Conservation (phyloP, 108 stramenopile species). For the Cyclostephanos invisitatus region DNA sequence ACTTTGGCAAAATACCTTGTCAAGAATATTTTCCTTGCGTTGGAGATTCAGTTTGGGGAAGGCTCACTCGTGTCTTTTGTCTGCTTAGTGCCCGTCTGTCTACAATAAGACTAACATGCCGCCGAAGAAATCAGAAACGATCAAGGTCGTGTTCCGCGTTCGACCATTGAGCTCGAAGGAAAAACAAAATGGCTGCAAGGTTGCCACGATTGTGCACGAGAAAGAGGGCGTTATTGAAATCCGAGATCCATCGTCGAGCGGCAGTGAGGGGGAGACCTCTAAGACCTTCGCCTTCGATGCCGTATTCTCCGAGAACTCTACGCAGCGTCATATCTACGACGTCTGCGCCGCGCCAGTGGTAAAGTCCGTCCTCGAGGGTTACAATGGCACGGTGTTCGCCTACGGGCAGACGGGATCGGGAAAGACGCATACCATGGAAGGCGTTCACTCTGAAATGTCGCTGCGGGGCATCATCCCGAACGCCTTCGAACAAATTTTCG, state of each 20-base stretch:
- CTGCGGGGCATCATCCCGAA: conserved; percentile 94
- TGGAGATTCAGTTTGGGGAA: no score
- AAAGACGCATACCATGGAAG: conserved; percentile 96
- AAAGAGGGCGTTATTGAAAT: conserved; percentile 60
- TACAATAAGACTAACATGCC: no score
- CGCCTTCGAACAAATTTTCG: conserved; percentile 91
- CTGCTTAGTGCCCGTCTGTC: no score
- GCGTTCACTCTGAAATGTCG: conserved; percentile 70
- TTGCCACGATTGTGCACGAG: conserved; percentile 68
- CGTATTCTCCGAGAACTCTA: conserved; percentile 79
- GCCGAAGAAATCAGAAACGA: conserved; percentile 64
- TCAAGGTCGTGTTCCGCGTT: conserved; percentile 93
- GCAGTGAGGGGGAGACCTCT: conserved; percentile 53
- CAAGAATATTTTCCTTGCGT: no score
- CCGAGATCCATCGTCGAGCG: conserved; percentile 58
- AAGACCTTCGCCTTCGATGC: conserved; percentile 95
- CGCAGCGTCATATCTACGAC: conserved; percentile 91
- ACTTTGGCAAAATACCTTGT: no score
- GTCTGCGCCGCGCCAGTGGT: conserved; percentile 89
- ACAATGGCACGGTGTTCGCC: conserved; percentile 97
- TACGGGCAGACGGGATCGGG: conserved; percentile 98
- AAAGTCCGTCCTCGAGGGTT: conserved; percentile 93
- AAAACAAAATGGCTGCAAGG: conserved; percentile 76
- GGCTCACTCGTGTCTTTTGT: no score
- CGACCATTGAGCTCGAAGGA: conserved; percentile 95